A percentile compares a stretch with the other conserved stretches of the same genome.
Conservation (phyloP, 805 yeast species). For the Wickerhamomyces sydowiorum region DNA sequence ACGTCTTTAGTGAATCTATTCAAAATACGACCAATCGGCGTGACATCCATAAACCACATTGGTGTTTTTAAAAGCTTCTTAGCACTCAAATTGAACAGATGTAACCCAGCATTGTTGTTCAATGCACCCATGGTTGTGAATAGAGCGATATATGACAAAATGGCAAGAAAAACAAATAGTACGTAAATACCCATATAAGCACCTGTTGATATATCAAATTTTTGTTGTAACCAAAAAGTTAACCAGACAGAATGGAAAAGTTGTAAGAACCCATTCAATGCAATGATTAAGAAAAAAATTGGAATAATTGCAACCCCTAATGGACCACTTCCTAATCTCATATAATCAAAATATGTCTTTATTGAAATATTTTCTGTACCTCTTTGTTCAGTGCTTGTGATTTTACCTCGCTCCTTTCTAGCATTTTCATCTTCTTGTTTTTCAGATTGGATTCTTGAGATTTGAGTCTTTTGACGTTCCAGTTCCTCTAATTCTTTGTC, state of each 20-base stretch:
- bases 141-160: constrained; percentile 41
- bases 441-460: constrained; percentile 17
- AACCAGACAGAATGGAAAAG: constrained; percentile 67
- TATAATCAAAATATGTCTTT: constrained; percentile 35
- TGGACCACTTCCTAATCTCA: constrained; percentile 41
- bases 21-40: constrained; percentile 80
- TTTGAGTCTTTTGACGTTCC: constrained; percentile 13
- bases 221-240: constrained; percentile 64
- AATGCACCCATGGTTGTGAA: constrained; percentile 49
- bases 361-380: constrained; percentile 11
- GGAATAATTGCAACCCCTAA: constrained; percentile 26
- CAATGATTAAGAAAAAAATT: constrained; percentile 17
- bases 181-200: constrained; percentile 64
- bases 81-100: constrained; percentile 53
- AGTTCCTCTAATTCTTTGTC: constrained; percentile 24
- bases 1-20: constrained; percentile 85
- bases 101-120: constrained; percentile 48
- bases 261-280: constrained; percentile 41
- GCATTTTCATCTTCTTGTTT: constrained; percentile 18
- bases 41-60: constrained; percentile 77
- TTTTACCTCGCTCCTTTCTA: constrained; percentile 23
- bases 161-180: constrained; percentile 45
- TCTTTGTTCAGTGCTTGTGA: constrained; percentile 22
- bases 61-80: constrained; percentile 61
- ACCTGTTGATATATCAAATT: constrained; percentile 38